Evolutionary conservation across 192 early-diverging fungal species (phyloP).

Genomic region (Coemansia reversa): DNA sequence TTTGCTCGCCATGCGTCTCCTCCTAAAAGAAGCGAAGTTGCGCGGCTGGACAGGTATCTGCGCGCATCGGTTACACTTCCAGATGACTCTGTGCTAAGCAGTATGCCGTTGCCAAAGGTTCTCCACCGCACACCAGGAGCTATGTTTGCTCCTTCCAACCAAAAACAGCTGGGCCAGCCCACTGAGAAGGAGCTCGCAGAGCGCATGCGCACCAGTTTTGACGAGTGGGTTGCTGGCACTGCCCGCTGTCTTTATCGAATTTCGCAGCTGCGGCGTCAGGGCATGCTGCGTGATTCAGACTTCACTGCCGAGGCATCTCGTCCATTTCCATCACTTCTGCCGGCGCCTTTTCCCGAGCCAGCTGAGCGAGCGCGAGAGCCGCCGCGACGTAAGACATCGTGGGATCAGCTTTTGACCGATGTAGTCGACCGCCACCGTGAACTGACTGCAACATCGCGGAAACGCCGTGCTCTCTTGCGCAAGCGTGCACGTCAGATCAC

Average conservation of each 20-base stretch:
- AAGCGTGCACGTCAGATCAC: conserved; percentile 26
- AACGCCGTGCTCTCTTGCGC: conserved; percentile 19
- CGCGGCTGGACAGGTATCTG: conserved; percentile 24
- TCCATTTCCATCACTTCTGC: conserved; percentile 11
- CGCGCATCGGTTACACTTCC: conserved; percentile 30
- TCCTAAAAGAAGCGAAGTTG: background rate
- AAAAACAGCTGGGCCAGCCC: background rate
- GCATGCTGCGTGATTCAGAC: conserved; percentile 37
- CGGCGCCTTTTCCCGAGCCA: conserved; percentile 28
- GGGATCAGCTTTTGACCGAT: conserved; percentile 39
- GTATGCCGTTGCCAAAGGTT: conserved; percentile 10
- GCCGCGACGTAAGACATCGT: conserved; percentile 7
- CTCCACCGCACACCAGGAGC: conserved; percentile 15
- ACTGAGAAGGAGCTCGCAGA: background rate
- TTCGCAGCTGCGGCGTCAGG: conserved; percentile 34
- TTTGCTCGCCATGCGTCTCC: conserved; percentile 7
- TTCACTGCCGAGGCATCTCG: background rate
- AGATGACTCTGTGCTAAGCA: conserved; percentile 30
- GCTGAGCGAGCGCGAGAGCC: conserved; percentile 19
- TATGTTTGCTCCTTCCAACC: conserved; percentile 16
- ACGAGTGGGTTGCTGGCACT: conserved; percentile 22
- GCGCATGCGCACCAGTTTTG: conserved; percentile 12
- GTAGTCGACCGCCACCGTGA: conserved; percentile 29
- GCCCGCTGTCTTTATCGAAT: conserved; percentile 36
- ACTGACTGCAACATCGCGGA: conserved; percentile 4